Percentiles rank a stretch among this genome's conserved stretches.
Conservation (phyloP, 2,329 filamentous ascomycete species). For the Arthrobotrys entomopaga region DNA sequence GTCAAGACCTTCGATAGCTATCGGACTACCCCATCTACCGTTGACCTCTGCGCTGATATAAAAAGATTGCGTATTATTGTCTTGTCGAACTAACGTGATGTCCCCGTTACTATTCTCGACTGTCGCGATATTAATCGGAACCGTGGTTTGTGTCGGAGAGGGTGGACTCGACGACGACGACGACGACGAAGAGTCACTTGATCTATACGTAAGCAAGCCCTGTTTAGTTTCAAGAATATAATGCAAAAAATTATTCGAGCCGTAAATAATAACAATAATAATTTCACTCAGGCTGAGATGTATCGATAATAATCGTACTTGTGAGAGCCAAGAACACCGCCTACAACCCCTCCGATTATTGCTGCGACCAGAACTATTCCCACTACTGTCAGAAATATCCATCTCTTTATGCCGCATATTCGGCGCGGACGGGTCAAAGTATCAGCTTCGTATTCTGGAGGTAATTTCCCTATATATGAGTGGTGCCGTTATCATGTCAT, state of each 20-base stretch:
- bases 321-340: constrained; percentile 22
- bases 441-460: constrained; percentile 9
- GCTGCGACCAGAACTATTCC: constrained; percentile 13
- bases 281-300: background rate
- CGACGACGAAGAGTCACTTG: no score
- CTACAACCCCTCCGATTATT: constrained; percentile 31
- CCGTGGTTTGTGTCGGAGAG: constrained; percentile 1
- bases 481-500: background rate
- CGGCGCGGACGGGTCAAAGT: background rate
- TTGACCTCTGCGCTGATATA: constrained; percentile 15
- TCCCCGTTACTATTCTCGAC: constrained; percentile 8
- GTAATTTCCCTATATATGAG: constrained; percentile 12
- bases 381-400: constrained; percentile 24
- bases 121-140: constrained; percentile 29
- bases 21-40: constrained; percentile 15
- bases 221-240: background rate
- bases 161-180: constrained; percentile 4
- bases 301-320: background rate
- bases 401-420: constrained; percentile 43
- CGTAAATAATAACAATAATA: background rate
- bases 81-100: constrained; percentile 21
- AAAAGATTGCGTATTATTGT: constrained; percentile 33
- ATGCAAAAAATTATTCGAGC: no score
- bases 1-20: constrained; percentile 24
- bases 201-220: background rate